Evolutionary conservation across 2,329 filamentous ascomycete genomes (phyloP), one percentile per base, ranked within the genome.

Genomic region (Xenoacremonium recifei): DNA sequence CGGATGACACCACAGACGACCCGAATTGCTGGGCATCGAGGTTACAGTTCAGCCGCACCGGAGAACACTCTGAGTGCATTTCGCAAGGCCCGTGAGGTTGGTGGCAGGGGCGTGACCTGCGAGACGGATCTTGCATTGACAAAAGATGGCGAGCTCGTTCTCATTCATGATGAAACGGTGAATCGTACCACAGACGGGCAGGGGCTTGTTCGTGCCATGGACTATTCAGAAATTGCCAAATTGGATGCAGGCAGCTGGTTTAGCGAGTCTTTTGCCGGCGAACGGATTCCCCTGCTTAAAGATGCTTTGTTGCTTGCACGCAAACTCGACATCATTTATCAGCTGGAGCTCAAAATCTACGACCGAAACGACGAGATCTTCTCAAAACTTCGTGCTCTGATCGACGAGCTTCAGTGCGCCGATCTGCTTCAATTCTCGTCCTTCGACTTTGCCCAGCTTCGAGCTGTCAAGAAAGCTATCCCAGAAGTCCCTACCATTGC

Each of bases 291-390:
- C 12, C 32, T 35, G 5, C 37, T 45, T 10, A 30, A 20, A 15
- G 42, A 45, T 31, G 42, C 42, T 11, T 23, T 45, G 19, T 9
- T 11, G 23, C 37, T 45, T 16, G 42, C 38, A n/a, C 33, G 38
- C 17, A 38, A 45, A 18, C 18, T 45, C 6, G 42, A 31, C 0
- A 45, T 45, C 15, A 41, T 45, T 23, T 40, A 40, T 16, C 42
- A 45, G 25, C 37, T 45, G 37, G 42, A 45, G 23, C 42, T 45
- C 32, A 45, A 45, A 27, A 45, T 41, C 15, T 45, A 45, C 32
- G 21, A 45, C 20, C 37, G 18, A 18, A 41, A 45, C 27, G 17
- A 41, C 11, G 25, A 31, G n/a, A 40, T 45, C 15, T 45, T 45
- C 18, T 13, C 37, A 13, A 41, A 45, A 25, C 38, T 45, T 11